These are phyloP conservation scores for Vanrija pseudolonga DNA, from an alignment of 1,284 basidiomycete genomes.

Conservation along the genomic window DNA sequence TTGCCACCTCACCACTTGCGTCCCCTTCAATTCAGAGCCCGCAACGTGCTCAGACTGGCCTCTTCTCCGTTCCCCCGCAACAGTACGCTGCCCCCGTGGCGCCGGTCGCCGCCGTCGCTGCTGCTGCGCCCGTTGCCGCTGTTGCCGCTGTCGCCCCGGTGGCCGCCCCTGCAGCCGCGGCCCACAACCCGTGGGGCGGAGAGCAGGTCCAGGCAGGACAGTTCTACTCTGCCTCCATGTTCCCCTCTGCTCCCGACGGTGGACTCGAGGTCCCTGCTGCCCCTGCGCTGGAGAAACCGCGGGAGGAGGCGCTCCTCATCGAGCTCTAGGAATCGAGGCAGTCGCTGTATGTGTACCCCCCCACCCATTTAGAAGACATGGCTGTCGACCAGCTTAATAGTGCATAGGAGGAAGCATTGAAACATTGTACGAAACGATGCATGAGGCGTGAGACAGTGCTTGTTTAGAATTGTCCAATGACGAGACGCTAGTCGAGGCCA, in stretches of 20 bases:
- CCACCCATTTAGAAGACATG: too few species aligned
- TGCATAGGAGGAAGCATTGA: not conserved
- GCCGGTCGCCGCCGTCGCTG: constrained; percentile 18
- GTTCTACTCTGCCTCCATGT: constrained; percentile 11
- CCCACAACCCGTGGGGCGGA: too few species aligned
- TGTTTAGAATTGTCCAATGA: too few species aligned
- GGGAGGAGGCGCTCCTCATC: constrained; percentile 79
- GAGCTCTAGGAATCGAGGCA: constrained; percentile 27
- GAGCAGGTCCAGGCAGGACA: not conserved
- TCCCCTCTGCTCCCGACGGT: constrained; percentile 54
- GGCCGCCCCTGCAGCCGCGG: constrained; percentile 4
- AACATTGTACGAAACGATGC: not conserved
- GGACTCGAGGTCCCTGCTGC: constrained; percentile 53
- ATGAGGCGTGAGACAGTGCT: not conserved
- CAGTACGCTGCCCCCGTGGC: constrained; percentile 15
- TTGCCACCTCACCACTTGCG: not conserved
- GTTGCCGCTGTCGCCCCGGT: constrained; percentile 32
- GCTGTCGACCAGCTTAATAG: too few species aligned
- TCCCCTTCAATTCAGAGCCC: not conserved
- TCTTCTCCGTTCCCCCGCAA: constrained; percentile 1
- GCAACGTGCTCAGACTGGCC: not conserved
- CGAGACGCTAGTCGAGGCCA: too few species aligned
- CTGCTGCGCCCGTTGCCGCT: constrained; percentile 1
- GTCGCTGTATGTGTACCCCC: too few species aligned
- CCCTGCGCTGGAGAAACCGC: constrained; percentile 56